A percentile compares a stretch with the other conserved stretches of the same genome.
Evolutionary conservation across 2,329 filamentous ascomycete species (phyloP).

Genomic region (Microcyclospora tardicrescens): DNA sequence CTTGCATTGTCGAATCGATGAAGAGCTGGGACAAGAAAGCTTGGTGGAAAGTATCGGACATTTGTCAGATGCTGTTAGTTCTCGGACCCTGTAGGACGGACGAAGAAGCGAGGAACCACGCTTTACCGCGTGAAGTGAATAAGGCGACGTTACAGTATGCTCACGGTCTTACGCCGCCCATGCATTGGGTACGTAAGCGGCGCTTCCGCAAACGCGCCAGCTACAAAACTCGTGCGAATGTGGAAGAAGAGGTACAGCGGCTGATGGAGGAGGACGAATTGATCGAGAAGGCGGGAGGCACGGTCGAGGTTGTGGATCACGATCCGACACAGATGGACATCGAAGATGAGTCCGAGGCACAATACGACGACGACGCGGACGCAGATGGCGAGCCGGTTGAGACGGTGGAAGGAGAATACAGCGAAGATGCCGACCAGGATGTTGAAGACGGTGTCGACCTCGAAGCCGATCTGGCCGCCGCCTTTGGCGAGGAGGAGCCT

Average conservation of each 20-base stretch:
- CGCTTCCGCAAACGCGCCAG: constrained; percentile 74
- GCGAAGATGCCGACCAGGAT: constrained; percentile 29
- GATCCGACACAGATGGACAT: constrained; percentile 15
- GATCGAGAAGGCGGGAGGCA: constrained; percentile 41
- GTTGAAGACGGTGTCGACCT: constrained; percentile 20
- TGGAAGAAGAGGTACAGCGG: constrained; percentile 65
- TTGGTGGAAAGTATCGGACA: constrained; percentile 79
- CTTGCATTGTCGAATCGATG: constrained; percentile 79
- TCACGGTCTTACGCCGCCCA: constrained; percentile 75
- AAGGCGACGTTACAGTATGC: constrained; percentile 58
- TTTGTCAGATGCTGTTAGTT: constrained; percentile 79
- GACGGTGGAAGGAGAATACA: constrained; percentile 23
- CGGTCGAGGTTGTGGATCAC: constrained; percentile 32
- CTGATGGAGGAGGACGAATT: constrained; percentile 55
- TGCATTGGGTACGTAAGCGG: constrained; percentile 71
- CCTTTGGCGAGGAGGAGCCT: constrained; percentile 24
- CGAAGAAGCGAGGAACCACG: constrained; percentile 35
- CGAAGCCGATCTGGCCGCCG: constrained; percentile 22
- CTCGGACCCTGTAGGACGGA: constrained; percentile 52
- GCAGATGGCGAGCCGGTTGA: constrained; percentile 19
- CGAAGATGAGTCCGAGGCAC: constrained; percentile 17
- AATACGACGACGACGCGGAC: constrained; percentile 18
- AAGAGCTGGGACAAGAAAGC: constrained; percentile 85
- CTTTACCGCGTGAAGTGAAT: constrained; percentile 62
- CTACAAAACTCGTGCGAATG: constrained; percentile 71